Percentiles rank a stretch among this genome's conserved stretches.
These are phyloP conservation scores for Schizochytrium sp. DNA, from an alignment of 108 stramenopile species.

Conservation along the genomic window DNA sequence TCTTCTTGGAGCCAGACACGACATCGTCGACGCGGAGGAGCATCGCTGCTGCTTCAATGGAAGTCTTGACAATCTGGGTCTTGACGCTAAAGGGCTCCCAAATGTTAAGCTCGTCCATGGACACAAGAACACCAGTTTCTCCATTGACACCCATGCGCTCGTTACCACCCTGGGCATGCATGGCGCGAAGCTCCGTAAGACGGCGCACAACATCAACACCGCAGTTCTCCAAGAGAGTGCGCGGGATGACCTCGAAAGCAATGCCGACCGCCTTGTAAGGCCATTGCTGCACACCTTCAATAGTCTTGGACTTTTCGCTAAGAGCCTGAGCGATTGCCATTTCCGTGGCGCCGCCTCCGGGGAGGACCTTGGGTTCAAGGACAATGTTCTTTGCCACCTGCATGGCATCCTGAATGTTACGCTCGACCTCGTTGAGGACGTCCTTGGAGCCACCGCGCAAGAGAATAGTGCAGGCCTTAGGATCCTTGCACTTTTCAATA, in stretches of 20 bases:
- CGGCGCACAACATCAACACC: conserved; percentile 95
- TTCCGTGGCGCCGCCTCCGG: conserved; percentile 98
- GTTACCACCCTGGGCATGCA: conserved; percentile 74
- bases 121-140: conserved; percentile 78
- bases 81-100: conserved; percentile 99
- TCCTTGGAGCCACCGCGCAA: conserved; percentile 97
- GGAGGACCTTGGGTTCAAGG: conserved; percentile 87
- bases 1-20: conserved; percentile 70
- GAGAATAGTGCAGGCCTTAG: conserved; percentile 96
- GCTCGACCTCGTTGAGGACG: conserved; percentile 98
- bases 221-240: conserved; percentile 96
- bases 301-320: conserved; percentile 40
- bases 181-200: conserved; percentile 87
- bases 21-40: conserved; percentile 89
- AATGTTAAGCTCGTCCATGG: conserved; percentile 89
- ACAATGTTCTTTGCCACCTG: conserved; percentile 98
- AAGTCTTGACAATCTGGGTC: conserved; percentile 99
- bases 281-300: conserved; percentile 70
- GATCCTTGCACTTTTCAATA: conserved; percentile 89
- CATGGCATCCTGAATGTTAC: conserved; percentile 98
- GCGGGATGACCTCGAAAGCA: conserved; percentile 97
- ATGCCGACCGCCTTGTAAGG: conserved; percentile 90
- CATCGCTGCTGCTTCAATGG: conserved; percentile 93
- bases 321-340: conserved; percentile 93
- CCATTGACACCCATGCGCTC: conserved; percentile 88